Conservation (phyloP, 345 rosid genomes). For the Triadica sebifera region DNA sequence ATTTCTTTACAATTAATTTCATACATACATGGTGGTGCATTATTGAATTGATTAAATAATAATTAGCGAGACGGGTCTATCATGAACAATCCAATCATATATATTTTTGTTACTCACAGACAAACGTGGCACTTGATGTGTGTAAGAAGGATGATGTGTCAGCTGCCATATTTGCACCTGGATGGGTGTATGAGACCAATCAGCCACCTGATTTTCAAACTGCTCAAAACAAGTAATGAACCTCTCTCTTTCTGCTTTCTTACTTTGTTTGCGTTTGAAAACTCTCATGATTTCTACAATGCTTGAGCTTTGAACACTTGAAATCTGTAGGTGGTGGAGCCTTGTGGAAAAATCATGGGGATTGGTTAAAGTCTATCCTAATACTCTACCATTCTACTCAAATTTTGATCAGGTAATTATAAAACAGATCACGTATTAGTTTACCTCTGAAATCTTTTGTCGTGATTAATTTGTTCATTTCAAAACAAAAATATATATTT, state of each 20-base stretch:
- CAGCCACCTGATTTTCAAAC: slow-evolving; percentile 75
- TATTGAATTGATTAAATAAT: no score
- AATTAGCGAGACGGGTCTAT: no score
- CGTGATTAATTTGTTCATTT: no score
- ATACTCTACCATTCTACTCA: slow-evolving; percentile 69
- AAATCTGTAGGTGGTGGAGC: slow-evolving; percentile 71
- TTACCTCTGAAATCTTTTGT: no score
- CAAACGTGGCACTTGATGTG: slow-evolving; percentile 68
- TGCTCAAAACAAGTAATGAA: slow-evolving; percentile 74
- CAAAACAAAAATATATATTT: no score
- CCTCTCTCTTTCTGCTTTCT: neutral
- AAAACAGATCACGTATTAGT: no score
- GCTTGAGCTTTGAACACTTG: no score
- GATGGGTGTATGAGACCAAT: slow-evolving; percentile 75
- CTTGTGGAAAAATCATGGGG: slow-evolving; percentile 89
- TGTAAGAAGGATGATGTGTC: slow-evolving; percentile 64
- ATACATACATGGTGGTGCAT: no score
- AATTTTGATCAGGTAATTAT: slow-evolving; percentile 71
- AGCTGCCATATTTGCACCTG: slow-evolving; percentile 87
- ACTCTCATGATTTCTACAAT: no score
- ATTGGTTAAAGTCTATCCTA: slow-evolving; percentile 54
- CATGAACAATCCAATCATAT: no score
- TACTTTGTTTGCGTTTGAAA: neutral
- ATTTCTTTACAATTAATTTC: no score
- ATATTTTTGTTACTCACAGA: slow-evolving; percentile 39